Evolutionary conservation across 352 stramenopile genomes (phyloP).

Genomic region (Lagenidium giganteum): DNA sequence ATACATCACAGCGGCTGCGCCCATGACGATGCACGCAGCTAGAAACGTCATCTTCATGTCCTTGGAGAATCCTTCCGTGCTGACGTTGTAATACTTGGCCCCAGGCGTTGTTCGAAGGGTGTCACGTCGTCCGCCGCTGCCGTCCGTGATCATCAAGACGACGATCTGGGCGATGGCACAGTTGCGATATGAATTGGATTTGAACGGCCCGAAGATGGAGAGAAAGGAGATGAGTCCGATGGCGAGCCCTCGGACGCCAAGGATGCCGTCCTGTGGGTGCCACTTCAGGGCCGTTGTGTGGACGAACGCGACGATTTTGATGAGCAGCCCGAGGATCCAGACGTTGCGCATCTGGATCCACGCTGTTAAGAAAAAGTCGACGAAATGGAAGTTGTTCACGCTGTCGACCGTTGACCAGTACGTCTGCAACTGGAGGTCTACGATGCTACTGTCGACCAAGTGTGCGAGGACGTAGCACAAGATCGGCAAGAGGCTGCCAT

Average conservation of each 20-base stretch:
- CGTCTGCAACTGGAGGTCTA: slow-evolving; percentile 10
- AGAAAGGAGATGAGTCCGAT: slow-evolving; percentile 8
- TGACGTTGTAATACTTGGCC: too few species aligned
- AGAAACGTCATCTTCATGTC: too few species aligned
- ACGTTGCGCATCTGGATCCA: slow-evolving; percentile 23
- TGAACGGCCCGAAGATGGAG: slow-evolving; percentile 9
- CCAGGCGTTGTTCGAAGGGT: too few species aligned
- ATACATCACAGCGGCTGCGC: too few species aligned
- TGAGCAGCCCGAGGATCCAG: slow-evolving; percentile 18
- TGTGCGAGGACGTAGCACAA: slow-evolving; percentile 18
- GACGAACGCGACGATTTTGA: slow-evolving; percentile 8
- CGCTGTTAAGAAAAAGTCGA: slow-evolving; percentile 2
- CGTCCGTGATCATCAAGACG: too few species aligned
- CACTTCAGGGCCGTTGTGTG: neutral
- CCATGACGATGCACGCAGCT: too few species aligned
- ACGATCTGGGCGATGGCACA: too few species aligned
- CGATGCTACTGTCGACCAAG: slow-evolving; percentile 16
- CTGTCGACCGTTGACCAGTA: slow-evolving; percentile 7
- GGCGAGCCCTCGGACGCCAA: slow-evolving; percentile 6
- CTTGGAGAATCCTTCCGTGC: too few species aligned
- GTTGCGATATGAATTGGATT: too few species aligned
- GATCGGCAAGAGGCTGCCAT: slow-evolving; percentile 26
- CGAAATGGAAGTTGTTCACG: slow-evolving; percentile 6
- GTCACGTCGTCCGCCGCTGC: too few species aligned
- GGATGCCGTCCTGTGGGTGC: neutral